Percentiles rank a stretch among this genome's conserved stretches.
Conservation (phyloP, 306 rosid genomes). For the Begonia fuchsioides region DNA sequence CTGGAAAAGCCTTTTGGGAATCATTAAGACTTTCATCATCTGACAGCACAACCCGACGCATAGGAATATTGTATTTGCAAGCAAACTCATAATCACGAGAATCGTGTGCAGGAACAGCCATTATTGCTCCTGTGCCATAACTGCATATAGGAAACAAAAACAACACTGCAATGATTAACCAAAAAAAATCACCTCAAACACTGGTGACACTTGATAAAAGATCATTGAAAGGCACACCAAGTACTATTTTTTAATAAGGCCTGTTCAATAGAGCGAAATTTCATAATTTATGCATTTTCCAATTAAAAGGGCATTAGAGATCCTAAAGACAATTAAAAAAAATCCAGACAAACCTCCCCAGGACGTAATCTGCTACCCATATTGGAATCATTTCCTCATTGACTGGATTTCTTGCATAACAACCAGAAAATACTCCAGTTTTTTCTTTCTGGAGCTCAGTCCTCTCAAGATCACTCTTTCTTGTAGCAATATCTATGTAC, state of each 20-base stretch:
- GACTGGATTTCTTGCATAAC: conserved; percentile 86
- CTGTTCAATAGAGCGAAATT: conserved; percentile 2
- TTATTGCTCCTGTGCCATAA: conserved; percentile 95
- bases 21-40: conserved; percentile 29
- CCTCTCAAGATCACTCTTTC: conserved; percentile 96
- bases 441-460: conserved; percentile 98
- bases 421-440: conserved; percentile 82
- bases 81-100: conserved; percentile 87
- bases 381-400: conserved; percentile 71
- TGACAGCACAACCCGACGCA: conserved; percentile 57
- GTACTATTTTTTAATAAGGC: too few species aligned
- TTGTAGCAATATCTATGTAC: conserved; percentile 58
- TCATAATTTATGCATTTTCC: conserved; percentile 5
- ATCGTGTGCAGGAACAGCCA: conserved; percentile 98
- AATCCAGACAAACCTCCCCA: conserved; percentile 62
- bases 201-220: too few species aligned
- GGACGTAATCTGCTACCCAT: conserved; percentile 97
- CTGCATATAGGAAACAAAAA: conserved; percentile 18
- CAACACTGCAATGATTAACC: too few species aligned
- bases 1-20: conserved; percentile 52
- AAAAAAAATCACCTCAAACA: too few species aligned
- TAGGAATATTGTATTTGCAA: conserved; percentile 49
- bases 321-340: conserved; percentile 2
- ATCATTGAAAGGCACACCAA: too few species aligned
- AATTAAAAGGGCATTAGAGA: conserved; percentile 7